Evolutionary conservation across 2,329 filamentous ascomycete species (phyloP), one percentile per base, ranked within the genome.

Genomic region (Botrytis deweyae): DNA sequence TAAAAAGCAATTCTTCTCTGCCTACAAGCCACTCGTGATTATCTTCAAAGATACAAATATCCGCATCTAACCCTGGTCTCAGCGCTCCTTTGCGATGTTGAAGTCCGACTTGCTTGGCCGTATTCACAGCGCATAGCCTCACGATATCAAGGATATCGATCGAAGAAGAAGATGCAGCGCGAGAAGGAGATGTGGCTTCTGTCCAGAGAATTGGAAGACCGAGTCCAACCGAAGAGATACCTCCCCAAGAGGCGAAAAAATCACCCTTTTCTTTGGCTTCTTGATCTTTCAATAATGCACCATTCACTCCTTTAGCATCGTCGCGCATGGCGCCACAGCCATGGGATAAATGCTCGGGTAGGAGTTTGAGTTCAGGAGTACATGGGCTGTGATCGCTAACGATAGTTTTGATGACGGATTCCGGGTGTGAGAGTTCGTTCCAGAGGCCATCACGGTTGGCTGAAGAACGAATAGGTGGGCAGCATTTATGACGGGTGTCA

Each of bases 381-480:
- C 96, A 98, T 9, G 96, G 96, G 8, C 93, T 97, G 85, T 99
- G 96, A 81, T 98, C 96, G 0, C 93, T 97, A 3, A 99, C 96
- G 44, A 99, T 88, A 0, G 96, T 98, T 80, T 90, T 89, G 82
- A 99, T 95, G 77, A 97, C 93, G 16, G 93, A 93, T 79, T 95
- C 90, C 0, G 84, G 80, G 78, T 86, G 86, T 49, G 86, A 85
- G 14, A 99, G 86, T 83, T 98, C 96, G 12, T 88, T 87, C 96
- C 96, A 99, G 0, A 99, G 75, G 29, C 79, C 79, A 44, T 78
- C 75, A 78, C 91, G 90, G 80, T 93, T 93, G 4, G 84, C 81
- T 76, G 89, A 86, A 22, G 85, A 86, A 68, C 91, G 88, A 80
- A 93, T 93, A 0, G 91, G 91, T 1, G 91, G 91, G 79, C 91